Evolutionary conservation across 2,329 filamentous ascomycete genomes (phyloP).

Genomic region (Ophiocordyceps sinensis): DNA sequence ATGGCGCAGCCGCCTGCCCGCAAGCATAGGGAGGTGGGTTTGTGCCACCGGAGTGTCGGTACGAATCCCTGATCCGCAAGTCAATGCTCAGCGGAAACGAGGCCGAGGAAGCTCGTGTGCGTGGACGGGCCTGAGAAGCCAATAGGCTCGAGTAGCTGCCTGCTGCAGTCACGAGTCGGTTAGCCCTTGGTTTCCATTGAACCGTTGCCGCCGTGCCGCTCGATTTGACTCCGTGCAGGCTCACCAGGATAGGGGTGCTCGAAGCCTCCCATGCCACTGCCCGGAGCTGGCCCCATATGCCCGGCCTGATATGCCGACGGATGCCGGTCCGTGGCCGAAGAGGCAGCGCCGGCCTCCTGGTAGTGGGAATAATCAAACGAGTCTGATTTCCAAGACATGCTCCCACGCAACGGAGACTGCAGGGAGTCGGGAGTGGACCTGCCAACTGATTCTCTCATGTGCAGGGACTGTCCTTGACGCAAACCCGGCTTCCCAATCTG

Average conservation of each 20-base stretch:
- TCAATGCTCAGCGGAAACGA: slow-evolving; percentile 31
- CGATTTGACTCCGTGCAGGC: slow-evolving; percentile 5
- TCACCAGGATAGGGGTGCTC: slow-evolving; percentile 40
- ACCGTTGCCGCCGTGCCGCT: background rate
- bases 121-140: slow-evolving; percentile 27
- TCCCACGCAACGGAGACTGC: slow-evolving; percentile 43
- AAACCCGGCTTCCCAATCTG: slow-evolving; percentile 31
- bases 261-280: slow-evolving; percentile 28
- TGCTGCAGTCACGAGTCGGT: background rate
- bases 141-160: slow-evolving; percentile 25
- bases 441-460: slow-evolving; percentile 41
- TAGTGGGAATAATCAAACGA: slow-evolving; percentile 42
- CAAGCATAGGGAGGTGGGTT: background rate
- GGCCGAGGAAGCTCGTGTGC: slow-evolving; percentile 34
- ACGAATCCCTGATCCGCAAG: slow-evolving; percentile 14
- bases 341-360: slow-evolving; percentile 28
- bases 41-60: slow-evolving; percentile 18
- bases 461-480: slow-evolving; percentile 41
- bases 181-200: background rate
- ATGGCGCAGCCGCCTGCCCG: slow-evolving; percentile 8
- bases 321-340: slow-evolving; percentile 30
- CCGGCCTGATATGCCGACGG: slow-evolving; percentile 36
- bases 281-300: slow-evolving; percentile 18
- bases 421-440: slow-evolving; percentile 42
- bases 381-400: slow-evolving; percentile 50